Evolutionary conservation across 768 basidiomycete species (phyloP), one percentile per base, ranked within the genome.

Genomic region (Podaxis sp.): DNA sequence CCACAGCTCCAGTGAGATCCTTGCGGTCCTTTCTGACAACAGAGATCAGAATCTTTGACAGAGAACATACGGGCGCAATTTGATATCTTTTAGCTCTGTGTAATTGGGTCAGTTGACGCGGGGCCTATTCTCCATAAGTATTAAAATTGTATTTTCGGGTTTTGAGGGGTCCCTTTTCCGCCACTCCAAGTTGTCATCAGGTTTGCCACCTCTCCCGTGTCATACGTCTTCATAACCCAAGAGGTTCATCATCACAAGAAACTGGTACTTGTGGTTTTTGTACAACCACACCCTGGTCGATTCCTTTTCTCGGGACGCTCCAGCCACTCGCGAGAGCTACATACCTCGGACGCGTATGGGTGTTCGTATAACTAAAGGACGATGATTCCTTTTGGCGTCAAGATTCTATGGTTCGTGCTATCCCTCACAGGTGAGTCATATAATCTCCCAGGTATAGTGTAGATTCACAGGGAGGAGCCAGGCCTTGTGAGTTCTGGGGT

Each of bases 351-450:
- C 43, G 43, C 25, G 24, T 50, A 50, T 50, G 49, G 49, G 19
- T 15, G 49, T 27, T 50, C 2, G 19, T 50, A 22, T 24, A 50
- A 50, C 49, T 11, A 4, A 13, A 13, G 51, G 29, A 36, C 41
- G 51, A 88, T 88, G 86, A 78, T 87, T 38, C 77, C 83, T 19
- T 82, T 81, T 59, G 77, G 79, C 53, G 76, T 88, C 59, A 88
- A 82, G 74, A 73, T 82, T 49, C 74, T 74, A 52, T 89, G 86
- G 85, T 85, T 85, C 65, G 74, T 76, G 65, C 75, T 89, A 19
- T 86, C 86, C 13, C 65, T 85, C 22, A 74, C 79, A 66, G 85
- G 86, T 85, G 63, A 57, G 76, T 69, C 40, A n/a, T 43, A 37
- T 50, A 57, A 25, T 38, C 17, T 47, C 46, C 2, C 24, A 29